Conservation (phyloP, 208 protist species). For the Acanthamoeba culbertsoni region DNA sequence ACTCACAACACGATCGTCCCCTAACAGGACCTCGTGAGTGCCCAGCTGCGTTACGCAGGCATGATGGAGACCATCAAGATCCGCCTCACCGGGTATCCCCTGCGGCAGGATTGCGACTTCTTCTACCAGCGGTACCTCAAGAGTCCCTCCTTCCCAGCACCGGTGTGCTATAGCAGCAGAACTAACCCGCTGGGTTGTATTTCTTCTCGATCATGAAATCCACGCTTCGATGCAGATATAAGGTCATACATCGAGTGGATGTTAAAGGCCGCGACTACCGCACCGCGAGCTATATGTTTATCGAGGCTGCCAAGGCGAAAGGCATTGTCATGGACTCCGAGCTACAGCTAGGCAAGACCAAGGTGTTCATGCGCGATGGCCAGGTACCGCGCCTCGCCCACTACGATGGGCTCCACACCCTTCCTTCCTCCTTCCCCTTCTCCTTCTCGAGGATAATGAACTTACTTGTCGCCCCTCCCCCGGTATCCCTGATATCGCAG, state of each 20-base stretch:
- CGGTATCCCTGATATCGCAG: too few relatives aligned
- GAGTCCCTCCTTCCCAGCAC: background rate
- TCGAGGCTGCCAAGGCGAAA: background rate
- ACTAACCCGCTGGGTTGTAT: too few relatives aligned
- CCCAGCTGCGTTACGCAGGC: conserved; percentile 49
- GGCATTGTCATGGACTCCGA: background rate
- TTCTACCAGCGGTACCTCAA: conserved; percentile 8
- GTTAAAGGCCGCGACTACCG: background rate
- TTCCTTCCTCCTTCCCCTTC: too few relatives aligned
- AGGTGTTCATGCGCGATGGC: conserved; percentile 41
- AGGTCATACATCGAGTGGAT: background rate
- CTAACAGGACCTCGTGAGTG: conserved; percentile 4
- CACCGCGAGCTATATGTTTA: background rate
- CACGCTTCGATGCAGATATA: background rate
- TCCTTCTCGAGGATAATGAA: too few relatives aligned
- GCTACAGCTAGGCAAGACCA: conserved; percentile 56
- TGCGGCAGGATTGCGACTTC: background rate
- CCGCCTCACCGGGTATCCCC: conserved; percentile 69
- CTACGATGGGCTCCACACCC: too few relatives aligned
- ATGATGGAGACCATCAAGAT: conserved; percentile 77
- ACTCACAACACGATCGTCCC: background rate
- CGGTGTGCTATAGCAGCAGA: too few relatives aligned
- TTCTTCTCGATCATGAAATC: background rate
- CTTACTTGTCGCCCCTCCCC: too few relatives aligned
- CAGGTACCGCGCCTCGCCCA: background rate